Conservation (phyloP, 192 early-diverging fungal species). For the Coemansia sp. region DNA sequence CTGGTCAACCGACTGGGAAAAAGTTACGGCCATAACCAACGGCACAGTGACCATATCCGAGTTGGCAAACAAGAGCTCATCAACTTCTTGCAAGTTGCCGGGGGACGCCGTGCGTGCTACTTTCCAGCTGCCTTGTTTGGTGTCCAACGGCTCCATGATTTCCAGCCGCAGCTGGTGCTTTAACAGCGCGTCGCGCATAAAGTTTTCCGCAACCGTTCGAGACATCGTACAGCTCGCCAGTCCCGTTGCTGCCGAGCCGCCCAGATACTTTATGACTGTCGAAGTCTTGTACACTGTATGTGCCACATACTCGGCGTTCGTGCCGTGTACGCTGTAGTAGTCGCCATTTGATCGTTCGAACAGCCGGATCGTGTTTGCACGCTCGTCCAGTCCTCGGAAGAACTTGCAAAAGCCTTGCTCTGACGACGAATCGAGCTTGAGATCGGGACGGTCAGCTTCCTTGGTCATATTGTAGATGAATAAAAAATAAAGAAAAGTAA, state of each 20-base stretch:
- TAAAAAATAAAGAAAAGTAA: not conserved
- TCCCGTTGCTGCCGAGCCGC: slow-evolving; percentile 61
- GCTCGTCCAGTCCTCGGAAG: slow-evolving; percentile 21
- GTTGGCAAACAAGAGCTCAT: slow-evolving; percentile 82
- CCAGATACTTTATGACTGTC: slow-evolving; percentile 87
- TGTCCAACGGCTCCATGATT: slow-evolving; percentile 67
- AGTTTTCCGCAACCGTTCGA: slow-evolving; percentile 68
- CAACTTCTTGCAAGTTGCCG: slow-evolving; percentile 88
- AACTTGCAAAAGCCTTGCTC: slow-evolving; percentile 51
- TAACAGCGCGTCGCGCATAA: slow-evolving; percentile 79
- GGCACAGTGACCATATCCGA: slow-evolving; percentile 73
- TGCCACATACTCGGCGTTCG: slow-evolving; percentile 87
- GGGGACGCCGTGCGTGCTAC: slow-evolving; percentile 75
- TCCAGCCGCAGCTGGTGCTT: slow-evolving; percentile 76
- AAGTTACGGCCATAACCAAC: slow-evolving; percentile 76
- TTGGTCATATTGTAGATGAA: slow-evolving; percentile 21
- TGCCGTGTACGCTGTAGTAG: slow-evolving; percentile 88
- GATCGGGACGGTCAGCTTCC: slow-evolving; percentile 32
- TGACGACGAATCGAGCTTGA: slow-evolving; percentile 33
- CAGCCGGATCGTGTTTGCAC: slow-evolving; percentile 47
- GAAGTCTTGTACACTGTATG: slow-evolving; percentile 86
- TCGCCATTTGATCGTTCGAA: slow-evolving; percentile 58
- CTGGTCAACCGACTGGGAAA: slow-evolving; percentile 38
- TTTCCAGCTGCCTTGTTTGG: slow-evolving; percentile 55
- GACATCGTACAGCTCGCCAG: slow-evolving; percentile 80